A percentile compares a stretch with the other conserved stretches of the same genome.
phyloP scores from a whole-genome alignment of 768 basidiomycete genomes.

The Pisolithus microcarpus region DNA sequence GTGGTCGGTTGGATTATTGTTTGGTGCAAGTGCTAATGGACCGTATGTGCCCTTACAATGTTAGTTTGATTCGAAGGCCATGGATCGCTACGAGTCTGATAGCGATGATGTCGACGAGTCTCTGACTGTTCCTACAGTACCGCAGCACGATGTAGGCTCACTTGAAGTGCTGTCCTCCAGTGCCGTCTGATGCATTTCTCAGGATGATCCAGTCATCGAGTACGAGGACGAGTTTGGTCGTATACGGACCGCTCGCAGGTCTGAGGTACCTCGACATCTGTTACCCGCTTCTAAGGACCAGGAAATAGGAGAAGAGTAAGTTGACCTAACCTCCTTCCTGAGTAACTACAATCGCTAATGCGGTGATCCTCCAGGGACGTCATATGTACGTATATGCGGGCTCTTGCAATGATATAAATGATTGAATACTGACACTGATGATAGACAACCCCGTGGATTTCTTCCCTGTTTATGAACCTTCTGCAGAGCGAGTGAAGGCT shows the following conservation, averaged over 20 bases:
- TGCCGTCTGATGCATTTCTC: not conserved
- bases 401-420: not conserved
- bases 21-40: not conserved
- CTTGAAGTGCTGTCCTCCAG: not conserved
- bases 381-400: conserved; percentile 37
- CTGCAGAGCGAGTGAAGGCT: conserved; percentile 69
- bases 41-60: not conserved
- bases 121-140: conserved; percentile 47
- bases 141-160: conserved; percentile 32
- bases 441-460: conserved; percentile 75
- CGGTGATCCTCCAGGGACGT: conserved; percentile 40
- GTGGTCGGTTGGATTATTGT: not conserved
- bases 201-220: conserved; percentile 77
- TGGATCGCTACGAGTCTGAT: conserved; percentile 53
- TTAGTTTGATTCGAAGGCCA: conserved; percentile 61
- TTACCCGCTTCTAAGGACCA: conserved; percentile 40
- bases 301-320: conserved; percentile 46
- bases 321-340: conserved; percentile 4
- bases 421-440: conserved; percentile 3
- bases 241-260: conserved; percentile 56
- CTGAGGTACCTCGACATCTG: conserved; percentile 71
- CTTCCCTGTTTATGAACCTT: conserved; percentile 85
- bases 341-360: not conserved
- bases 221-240: conserved; percentile 83
- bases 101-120: conserved; percentile 79